phyloP scores from a whole-genome alignment of 2,329 filamentous ascomycete genomes.

The Ascochyta pisi region DNA sequence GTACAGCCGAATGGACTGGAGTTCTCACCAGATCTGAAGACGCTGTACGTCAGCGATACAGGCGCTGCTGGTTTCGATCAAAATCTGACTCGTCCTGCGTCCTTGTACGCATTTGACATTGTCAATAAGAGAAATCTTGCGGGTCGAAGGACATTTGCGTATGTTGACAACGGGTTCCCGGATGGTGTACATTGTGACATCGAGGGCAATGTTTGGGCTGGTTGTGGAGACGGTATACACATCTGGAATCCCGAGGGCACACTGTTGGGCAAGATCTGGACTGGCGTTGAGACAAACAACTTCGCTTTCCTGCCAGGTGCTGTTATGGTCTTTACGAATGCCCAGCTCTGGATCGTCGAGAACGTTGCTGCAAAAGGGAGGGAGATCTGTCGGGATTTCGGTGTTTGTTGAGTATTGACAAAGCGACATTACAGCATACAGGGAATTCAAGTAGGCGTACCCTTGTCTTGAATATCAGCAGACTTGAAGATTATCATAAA shows the following conservation, averaged over 20 bases:
- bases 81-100: constrained; percentile 50
- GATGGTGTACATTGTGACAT: constrained; percentile 66
- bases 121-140: constrained; percentile 46
- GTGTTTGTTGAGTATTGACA: constrained; percentile 5
- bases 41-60: constrained; percentile 56
- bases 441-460: no score
- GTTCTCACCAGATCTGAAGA: constrained; percentile 53
- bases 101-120: constrained; percentile 54
- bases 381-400: constrained; percentile 47
- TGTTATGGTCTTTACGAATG: constrained; percentile 46
- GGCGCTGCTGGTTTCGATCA: constrained; percentile 50
- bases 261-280: constrained; percentile 64
- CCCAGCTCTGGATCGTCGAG: constrained; percentile 47
- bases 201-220: constrained; percentile 63
- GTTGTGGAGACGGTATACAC: constrained; percentile 62
- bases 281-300: constrained; percentile 51
- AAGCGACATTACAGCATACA: no score
- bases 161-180: constrained; percentile 60
- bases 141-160: constrained; percentile 61
- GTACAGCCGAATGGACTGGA: constrained; percentile 56
- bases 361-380: constrained; percentile 43
- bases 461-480: no score
- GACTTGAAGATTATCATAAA: no score
- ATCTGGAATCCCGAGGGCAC: constrained; percentile 60
- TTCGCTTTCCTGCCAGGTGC: constrained; percentile 47